These are phyloP conservation scores for Microbotryum intermedium DNA, from an alignment of 1,284 basidiomycete genomes.

Conservation along the genomic window DNA sequence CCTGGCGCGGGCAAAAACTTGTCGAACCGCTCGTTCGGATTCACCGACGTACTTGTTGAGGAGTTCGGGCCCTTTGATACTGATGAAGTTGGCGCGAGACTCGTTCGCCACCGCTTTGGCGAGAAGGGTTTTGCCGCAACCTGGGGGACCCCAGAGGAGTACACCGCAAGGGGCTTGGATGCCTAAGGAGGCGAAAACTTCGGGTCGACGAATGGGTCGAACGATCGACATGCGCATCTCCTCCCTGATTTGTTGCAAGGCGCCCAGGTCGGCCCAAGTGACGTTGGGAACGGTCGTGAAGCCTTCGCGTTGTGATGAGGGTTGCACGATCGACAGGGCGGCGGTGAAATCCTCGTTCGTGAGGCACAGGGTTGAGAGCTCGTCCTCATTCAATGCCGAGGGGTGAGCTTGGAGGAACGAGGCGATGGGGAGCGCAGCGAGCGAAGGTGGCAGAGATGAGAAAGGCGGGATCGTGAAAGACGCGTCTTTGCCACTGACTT, in stretches of 20 bases:
- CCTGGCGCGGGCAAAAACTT: conserved; percentile 80
- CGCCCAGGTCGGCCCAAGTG: conserved; percentile 92
- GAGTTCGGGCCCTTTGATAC: conserved; percentile 91
- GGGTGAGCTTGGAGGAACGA: conserved; percentile 83
- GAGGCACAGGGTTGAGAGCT: conserved; percentile 59
- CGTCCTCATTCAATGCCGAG: conserved; percentile 59
- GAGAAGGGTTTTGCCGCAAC: conserved; percentile 90
- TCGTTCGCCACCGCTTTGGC: conserved; percentile 97
- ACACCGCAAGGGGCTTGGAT: conserved; percentile 84
- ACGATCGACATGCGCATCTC: conserved; percentile 97
- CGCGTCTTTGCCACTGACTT: conserved; percentile 11
- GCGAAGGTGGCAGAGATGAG: conserved; percentile 39
- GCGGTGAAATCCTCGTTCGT: conserved; percentile 66
- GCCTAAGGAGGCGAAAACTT: conserved; percentile 77
- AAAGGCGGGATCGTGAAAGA: conserved; percentile 42
- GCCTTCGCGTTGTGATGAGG: conserved; percentile 93
- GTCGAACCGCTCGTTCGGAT: conserved; percentile 86
- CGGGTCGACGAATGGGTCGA: conserved; percentile 83
- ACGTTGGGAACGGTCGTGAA: conserved; percentile 95
- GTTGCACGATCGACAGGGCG: conserved; percentile 80
- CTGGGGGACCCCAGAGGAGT: conserved; percentile 94
- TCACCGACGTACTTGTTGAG: conserved; percentile 99
- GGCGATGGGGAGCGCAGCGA: conserved; percentile 63
- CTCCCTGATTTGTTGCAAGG: conserved; percentile 70
- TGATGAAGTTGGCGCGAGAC: conserved; percentile 88